Conservation (phyloP, 441 rosid species). For the Theobroma grandiflorum region DNA sequence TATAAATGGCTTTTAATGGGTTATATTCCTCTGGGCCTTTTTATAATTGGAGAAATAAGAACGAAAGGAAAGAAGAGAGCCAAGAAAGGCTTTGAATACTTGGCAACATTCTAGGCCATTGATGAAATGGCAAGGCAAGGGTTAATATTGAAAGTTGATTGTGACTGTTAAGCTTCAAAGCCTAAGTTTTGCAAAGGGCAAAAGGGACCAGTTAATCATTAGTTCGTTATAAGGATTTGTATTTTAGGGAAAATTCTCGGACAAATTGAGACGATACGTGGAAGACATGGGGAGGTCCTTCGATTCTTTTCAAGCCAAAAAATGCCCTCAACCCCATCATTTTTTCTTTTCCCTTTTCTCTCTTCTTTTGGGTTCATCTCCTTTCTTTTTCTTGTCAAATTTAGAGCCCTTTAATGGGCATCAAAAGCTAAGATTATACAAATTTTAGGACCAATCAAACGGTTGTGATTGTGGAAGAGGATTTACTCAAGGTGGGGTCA, state of each 20-base stretch:
- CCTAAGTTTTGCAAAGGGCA: slow-evolving; percentile 26
- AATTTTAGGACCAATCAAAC: not conserved
- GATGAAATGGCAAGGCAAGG: slow-evolving; percentile 40
- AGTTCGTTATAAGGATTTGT: slow-evolving; percentile 37
- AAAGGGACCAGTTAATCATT: slow-evolving; percentile 32
- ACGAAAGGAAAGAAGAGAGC: slow-evolving; percentile 13
- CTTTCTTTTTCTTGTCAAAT: not conserved
- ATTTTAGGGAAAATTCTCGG: slow-evolving; percentile 26
- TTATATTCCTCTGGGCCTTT: slow-evolving; percentile 23
- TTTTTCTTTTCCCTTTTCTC: not conserved
- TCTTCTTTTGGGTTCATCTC: not conserved
- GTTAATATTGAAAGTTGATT: slow-evolving; percentile 41
- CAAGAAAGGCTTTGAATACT: slow-evolving; percentile 22
- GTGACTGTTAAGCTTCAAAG: slow-evolving; percentile 37
- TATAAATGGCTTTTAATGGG: slow-evolving; percentile 15
- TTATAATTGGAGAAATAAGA: not conserved
- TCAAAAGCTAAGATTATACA: not conserved
- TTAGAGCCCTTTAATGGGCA: not conserved
- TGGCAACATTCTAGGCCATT: slow-evolving; percentile 35
- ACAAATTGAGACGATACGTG: slow-evolving; percentile 22
- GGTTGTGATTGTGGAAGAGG: not conserved
- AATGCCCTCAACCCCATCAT: not conserved
- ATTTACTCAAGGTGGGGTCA: not conserved
- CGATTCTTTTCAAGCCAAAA: not conserved
- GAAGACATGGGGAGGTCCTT: slow-evolving; percentile 15